Conservation (phyloP, 2,329 filamentous ascomycete genomes). For the Xylaria sp. region DNA sequence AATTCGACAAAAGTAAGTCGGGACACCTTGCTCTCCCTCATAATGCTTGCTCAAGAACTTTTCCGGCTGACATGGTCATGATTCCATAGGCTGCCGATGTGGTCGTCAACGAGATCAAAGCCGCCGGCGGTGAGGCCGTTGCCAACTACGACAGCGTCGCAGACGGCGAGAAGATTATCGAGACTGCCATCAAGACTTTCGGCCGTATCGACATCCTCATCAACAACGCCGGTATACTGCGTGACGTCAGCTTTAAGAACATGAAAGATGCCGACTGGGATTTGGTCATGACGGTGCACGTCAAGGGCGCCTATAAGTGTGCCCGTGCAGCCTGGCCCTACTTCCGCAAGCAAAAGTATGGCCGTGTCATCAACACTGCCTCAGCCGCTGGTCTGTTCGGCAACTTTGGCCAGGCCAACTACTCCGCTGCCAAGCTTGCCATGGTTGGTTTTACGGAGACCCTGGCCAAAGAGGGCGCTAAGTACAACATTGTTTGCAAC, state of each 20-base stretch:
- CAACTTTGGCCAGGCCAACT: conserved; percentile 95
- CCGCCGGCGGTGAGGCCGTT: conserved; percentile 91
- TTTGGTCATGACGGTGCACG: conserved; percentile 90
- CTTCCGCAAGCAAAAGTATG: conserved; percentile 99
- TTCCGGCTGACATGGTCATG: conserved; percentile 42
- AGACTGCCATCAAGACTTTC: conserved; percentile 82
- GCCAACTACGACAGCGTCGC: conserved; percentile 98
- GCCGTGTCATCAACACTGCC: conserved; percentile 94
- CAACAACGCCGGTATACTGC: conserved; percentile 97
- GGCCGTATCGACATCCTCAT: conserved; percentile 94
- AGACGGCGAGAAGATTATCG: conserved; percentile 93
- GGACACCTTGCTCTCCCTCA: not conserved
- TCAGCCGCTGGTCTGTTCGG: conserved; percentile 97
- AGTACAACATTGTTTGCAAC: conserved; percentile 98
- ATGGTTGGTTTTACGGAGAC: conserved; percentile 98
- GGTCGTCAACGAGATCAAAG: conserved; percentile 84
- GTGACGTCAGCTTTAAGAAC: conserved; percentile 98
- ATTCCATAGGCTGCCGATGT: conserved; percentile 77
- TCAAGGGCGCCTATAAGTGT: conserved; percentile 95
- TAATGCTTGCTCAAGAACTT: conserved; percentile 12
- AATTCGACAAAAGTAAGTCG: conserved; percentile 80
- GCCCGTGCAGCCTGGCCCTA: conserved; percentile 94
- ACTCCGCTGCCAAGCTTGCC: conserved; percentile 95
- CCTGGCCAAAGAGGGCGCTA: conserved; percentile 93
- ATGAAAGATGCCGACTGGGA: conserved; percentile 99